These are phyloP conservation scores for Prosopis cineraria DNA, from an alignment of 306 rosid species.

Conservation along the genomic window DNA sequence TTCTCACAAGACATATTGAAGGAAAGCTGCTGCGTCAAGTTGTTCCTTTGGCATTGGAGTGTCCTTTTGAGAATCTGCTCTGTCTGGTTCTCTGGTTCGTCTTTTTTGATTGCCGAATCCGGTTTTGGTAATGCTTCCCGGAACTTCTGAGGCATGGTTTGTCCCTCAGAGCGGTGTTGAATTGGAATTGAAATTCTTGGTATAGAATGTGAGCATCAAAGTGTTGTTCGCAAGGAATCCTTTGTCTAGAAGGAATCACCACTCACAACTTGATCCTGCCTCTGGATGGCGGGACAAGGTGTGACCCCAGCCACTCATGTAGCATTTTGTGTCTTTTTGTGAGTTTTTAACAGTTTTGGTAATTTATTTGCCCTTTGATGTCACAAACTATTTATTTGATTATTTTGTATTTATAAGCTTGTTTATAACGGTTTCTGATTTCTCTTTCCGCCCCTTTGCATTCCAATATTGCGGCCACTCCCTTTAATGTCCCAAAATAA, in stretches of 20 bases:
- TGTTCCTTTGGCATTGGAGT: constrained; percentile 34
- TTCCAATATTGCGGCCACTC: background rate
- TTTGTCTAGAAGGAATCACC: constrained; percentile 27
- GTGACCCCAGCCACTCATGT: constrained; percentile 30
- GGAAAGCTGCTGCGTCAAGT: constrained; percentile 43
- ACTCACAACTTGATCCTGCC: constrained; percentile 22
- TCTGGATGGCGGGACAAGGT: constrained; percentile 40
- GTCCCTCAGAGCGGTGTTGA: constrained; percentile 29
- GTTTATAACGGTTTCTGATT: constrained; percentile 4
- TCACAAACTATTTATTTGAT: constrained; percentile 28
- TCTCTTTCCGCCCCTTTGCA: background rate
- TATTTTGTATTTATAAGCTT: constrained; percentile 32
- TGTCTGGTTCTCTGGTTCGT: constrained; percentile 35
- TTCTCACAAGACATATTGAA: constrained; percentile 14
- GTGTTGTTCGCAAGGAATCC: constrained; percentile 20
- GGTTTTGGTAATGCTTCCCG: constrained; percentile 26
- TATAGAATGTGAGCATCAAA: constrained; percentile 35
- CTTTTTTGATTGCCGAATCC: constrained; percentile 42
- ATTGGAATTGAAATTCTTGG: constrained; percentile 43
- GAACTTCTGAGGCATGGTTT: constrained; percentile 34
- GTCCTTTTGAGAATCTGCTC: constrained; percentile 38
- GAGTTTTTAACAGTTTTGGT: constrained; percentile 46
- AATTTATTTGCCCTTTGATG: constrained; percentile 30
- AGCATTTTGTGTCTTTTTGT: constrained; percentile 27
- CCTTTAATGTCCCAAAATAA: background rate